Base-by-base conservation (phyloP, 768 basidiomycete species). In the Cystobasidium onofrii region DNA sequence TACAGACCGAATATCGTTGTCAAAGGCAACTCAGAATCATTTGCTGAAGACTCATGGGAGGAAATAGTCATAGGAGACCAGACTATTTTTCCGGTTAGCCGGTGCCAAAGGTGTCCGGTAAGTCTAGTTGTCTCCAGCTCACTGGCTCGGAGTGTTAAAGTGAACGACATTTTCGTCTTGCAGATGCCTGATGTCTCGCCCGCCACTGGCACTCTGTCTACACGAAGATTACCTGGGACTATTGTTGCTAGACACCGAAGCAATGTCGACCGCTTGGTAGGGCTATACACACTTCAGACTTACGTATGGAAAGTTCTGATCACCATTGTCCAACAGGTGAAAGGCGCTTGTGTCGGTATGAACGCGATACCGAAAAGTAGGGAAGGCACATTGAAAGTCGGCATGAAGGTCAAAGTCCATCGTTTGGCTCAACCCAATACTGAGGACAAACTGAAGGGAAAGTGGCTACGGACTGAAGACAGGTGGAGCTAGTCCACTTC, bases 121-220 rank as follows among this genome's bases (percentile, higher is more conserved):
- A 39, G 63, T 43, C 41, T 39, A 15, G 17, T 46, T 64, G 39
- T 39, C 39, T 39, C 15, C 39, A 15, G 7, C 6, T 6, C 39
- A 39, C 46, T 20, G 9, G 46, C 7, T 6, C 10, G 23, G 57
- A 15, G 29, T 9, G 7, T 39, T 15, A 31, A 7, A 39, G 39
- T 6, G 39, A 39, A n/a, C n/a, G n/a, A n/a, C n/a, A n/a, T n/a
- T 39, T 39, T 15, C 15, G 39, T 39, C 39, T 39, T 15, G 6
- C 63, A 64, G 63, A 71, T 71, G 69, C 69, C 69, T 12, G 69
- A 71, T 61, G 69, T 60, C n/a, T 71, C 69, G n/a, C 69, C 69
- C n/a, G 36, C 18, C 27, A 60, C 50, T 17, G 69, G 69, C 2
- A 57, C 41, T 15, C 31, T 61, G 54, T 71, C 69, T 1, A 29